Evolutionary conservation across 2,329 filamentous ascomycete genomes (phyloP).

Genomic region (Chrysosphaeria jannelii): DNA sequence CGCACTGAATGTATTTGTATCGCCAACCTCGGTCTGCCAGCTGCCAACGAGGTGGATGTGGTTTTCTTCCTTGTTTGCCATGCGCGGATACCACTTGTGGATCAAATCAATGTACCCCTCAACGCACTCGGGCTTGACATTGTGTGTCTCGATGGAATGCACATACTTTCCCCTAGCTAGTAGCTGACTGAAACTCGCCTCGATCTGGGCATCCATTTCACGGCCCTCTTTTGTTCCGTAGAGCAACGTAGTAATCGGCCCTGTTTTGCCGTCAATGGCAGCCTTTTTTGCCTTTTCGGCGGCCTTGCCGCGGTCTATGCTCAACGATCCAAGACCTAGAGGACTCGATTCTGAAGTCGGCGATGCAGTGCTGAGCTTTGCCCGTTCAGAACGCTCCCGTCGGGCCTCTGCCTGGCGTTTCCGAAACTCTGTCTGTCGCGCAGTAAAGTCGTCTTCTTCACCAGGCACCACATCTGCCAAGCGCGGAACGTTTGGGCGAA

Average conservation of each 20-base stretch:
- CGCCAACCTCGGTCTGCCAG: constrained; percentile 92
- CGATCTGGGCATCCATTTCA: constrained; percentile 82
- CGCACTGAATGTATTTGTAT: constrained; percentile 86
- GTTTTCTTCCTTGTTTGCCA: constrained; percentile 62
- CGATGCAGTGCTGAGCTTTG: constrained; percentile 18
- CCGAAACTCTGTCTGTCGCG: constrained; percentile 64
- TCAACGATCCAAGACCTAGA: constrained; percentile 29
- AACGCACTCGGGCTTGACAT: constrained; percentile 83
- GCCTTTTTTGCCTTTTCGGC: constrained; percentile 25
- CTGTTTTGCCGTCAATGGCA: constrained; percentile 33
- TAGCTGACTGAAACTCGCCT: constrained; percentile 85
- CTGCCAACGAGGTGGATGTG: constrained; percentile 90
- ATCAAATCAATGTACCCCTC: constrained; percentile 83
- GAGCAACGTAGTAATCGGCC: constrained; percentile 58
- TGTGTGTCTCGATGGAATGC: constrained; percentile 88
- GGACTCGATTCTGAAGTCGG: constrained; percentile 72
- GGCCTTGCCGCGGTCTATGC: constrained; percentile 23
- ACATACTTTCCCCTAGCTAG: constrained; percentile 92
- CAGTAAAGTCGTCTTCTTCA: constrained; percentile 45
- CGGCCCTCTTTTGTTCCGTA: constrained; percentile 92
- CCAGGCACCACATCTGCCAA: constrained; percentile 58
- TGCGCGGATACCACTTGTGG: constrained; percentile 70
- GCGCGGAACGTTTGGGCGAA: constrained; percentile 32
- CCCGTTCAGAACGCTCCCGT: constrained; percentile 20
- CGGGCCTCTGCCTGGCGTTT: constrained; percentile 48